phyloP scores from a whole-genome alignment of 805 yeast genomes.

The Saccharomycopsis malanga region DNA sequence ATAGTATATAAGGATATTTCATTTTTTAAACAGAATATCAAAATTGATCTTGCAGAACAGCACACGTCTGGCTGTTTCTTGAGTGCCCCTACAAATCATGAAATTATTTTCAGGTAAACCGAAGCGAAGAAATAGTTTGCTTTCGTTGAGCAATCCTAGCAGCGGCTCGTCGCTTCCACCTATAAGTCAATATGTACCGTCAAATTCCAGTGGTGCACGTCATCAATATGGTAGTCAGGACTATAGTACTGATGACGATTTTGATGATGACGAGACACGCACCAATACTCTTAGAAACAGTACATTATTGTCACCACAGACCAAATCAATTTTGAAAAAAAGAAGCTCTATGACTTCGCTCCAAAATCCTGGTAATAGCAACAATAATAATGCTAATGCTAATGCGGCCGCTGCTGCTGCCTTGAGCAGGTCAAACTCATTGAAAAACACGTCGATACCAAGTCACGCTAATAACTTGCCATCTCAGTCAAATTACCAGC shows the following conservation, averaged over 20 bases:
- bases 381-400: constrained; percentile 1
- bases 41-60: too few relatives aligned
- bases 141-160: background rate
- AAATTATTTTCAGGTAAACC: background rate
- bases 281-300: constrained; percentile 16
- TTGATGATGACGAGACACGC: constrained; percentile 13
- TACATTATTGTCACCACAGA: constrained; percentile 1
- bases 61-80: too few relatives aligned
- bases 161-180: constrained; percentile 19
- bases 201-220: background rate
- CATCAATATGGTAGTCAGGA: too few relatives aligned
- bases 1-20: too few relatives aligned
- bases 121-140: background rate
- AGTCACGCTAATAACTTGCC: too few relatives aligned
- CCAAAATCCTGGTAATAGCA: background rate
- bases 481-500: too few relatives aligned
- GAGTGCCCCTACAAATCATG: too few relatives aligned
- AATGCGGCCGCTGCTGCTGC: constrained; percentile 22
- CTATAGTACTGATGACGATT: constrained; percentile 2
- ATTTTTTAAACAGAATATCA: too few relatives aligned
- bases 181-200: constrained; percentile 19
- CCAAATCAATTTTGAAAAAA: constrained; percentile 2
- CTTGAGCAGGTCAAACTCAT: constrained; percentile 14
- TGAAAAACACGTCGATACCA: background rate
- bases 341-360: background rate